Conservation (phyloP, 176 grass and related monocot species). For the Metroxylon sagu region DNA sequence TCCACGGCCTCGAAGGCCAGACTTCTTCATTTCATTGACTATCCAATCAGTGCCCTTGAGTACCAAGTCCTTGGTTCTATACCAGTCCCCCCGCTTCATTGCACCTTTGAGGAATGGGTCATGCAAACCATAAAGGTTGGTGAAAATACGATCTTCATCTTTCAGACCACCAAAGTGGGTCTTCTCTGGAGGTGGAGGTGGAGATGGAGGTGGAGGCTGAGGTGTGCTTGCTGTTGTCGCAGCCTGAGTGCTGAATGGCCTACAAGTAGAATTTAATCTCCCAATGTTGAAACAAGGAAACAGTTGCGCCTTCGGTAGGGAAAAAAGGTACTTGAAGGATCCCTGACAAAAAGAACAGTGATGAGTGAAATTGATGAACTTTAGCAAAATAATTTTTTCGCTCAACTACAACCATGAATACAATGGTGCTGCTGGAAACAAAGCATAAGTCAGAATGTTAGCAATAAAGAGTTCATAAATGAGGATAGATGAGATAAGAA, state of each 20-base stretch:
- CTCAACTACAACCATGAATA: too few relatives aligned
- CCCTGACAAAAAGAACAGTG: slow-evolving; percentile 11
- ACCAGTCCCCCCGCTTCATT: slow-evolving; percentile 78
- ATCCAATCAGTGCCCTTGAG: slow-evolving; percentile 84
- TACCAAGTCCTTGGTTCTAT: slow-evolving; percentile 84
- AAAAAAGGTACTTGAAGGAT: slow-evolving; percentile 27
- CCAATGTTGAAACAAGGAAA: slow-evolving; percentile 31
- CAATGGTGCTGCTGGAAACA: too few relatives aligned
- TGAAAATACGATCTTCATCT: slow-evolving; percentile 83
- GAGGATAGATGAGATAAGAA: too few relatives aligned
- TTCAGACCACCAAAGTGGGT: slow-evolving; percentile 74
- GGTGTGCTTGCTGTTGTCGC: slow-evolving; percentile 51
- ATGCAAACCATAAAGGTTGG: slow-evolving; percentile 73
- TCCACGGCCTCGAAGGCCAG: slow-evolving; percentile 80
- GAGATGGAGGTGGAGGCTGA: slow-evolving; percentile 55
- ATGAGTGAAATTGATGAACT: too few relatives aligned
- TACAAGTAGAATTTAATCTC: slow-evolving; percentile 18
- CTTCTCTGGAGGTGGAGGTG: slow-evolving; percentile 73
- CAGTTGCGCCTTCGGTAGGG: slow-evolving; percentile 30
- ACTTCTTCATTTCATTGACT: slow-evolving; percentile 91
- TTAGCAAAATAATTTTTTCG: too few relatives aligned
- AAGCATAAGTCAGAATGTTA: too few relatives aligned
- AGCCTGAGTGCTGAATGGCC: slow-evolving; percentile 62
- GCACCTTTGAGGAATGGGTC: slow-evolving; percentile 92
- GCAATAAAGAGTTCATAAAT: too few relatives aligned